Conservation (phyloP, 2,329 filamentous ascomycete genomes). For the Neopestalotiopsis sp. region DNA sequence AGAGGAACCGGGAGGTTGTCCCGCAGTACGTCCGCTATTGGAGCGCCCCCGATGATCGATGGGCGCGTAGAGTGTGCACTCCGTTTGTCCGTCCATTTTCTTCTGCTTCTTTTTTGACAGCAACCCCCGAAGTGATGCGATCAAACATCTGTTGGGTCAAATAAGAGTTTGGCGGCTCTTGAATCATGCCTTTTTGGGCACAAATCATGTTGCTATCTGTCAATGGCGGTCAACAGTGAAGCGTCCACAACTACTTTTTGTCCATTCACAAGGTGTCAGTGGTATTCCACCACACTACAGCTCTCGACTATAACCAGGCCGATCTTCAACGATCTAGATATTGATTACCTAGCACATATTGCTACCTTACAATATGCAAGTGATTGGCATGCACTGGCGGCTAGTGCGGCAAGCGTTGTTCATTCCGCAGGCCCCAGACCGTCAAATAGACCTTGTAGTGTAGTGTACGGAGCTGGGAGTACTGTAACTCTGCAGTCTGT, state of each 20-base stretch:
- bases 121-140: conserved; percentile 4
- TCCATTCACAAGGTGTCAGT: neutral
- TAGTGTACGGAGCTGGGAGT: no score
- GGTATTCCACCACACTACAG: neutral
- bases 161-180: conserved; percentile 1
- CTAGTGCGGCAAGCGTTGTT: neutral
- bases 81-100: neutral
- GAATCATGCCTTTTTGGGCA: neutral
- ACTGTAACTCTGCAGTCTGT: neutral
- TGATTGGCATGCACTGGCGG: neutral
- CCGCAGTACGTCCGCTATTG: conserved; percentile 20
- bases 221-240: neutral
- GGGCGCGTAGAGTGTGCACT: conserved; percentile 44
- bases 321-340: neutral
- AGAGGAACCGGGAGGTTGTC: neutral
- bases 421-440: neutral
- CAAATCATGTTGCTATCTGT: neutral
- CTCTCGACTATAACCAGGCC: neutral
- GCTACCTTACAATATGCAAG: neutral
- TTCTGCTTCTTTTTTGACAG: conserved; percentile 9
- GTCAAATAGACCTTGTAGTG: neutral
- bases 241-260: neutral
- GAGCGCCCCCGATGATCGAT: conserved; percentile 34
- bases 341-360: neutral
- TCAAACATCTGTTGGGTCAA: neutral